Base-by-base conservation (phyloP, 192 early-diverging fungal genomes). In the Cladochytrium replicatum region DNA sequence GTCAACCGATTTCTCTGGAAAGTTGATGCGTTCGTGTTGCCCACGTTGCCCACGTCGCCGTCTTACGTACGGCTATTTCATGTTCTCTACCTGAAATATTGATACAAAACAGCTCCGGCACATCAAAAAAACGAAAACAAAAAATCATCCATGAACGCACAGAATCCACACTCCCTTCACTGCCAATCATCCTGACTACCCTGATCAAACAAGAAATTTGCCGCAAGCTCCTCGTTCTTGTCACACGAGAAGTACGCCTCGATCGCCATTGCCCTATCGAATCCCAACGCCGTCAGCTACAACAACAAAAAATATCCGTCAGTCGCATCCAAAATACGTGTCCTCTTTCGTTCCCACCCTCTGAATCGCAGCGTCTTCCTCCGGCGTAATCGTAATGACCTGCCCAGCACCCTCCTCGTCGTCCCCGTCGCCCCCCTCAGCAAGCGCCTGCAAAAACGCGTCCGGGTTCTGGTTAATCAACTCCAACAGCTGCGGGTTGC, bases 211-310 rank as follows among this genome's bases (percentile, higher is more conserved):
- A 98, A 57, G 61, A 87, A 96, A 66, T 96, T 96, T 13, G 93
- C 95, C 0, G 95, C 87, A 57, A 93, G 62, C 60, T 98, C 87
- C 72, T 98, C 95, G 66, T 96, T 90, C 65, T 92, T 93, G 49
- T 98, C 95, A 60, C 95, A 98, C 11, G 89, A 88, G 69, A 98
- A 78, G 70, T 80, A 98, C 22, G 95, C 95, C 67, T 96, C 86
- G 48, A 93, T 80, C 29, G 81, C 95, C 3, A 75, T 43, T 32
- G 75, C 75, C 38, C 87, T 73, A 48, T 84, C 80, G 60, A 98
- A 96, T 4, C 95, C 95, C 24, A 96, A 69, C 11, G 60, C 86
- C 59, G 80, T 77, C 54, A 98, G 60, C 82, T 82, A 61, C 4
- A 30, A n/a, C n/a, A 42, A 41, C 21, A 24, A 42, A 42, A 43